phyloP scores from a whole-genome alignment of 768 basidiomycete genomes.

The Macrocybe gigantea region DNA sequence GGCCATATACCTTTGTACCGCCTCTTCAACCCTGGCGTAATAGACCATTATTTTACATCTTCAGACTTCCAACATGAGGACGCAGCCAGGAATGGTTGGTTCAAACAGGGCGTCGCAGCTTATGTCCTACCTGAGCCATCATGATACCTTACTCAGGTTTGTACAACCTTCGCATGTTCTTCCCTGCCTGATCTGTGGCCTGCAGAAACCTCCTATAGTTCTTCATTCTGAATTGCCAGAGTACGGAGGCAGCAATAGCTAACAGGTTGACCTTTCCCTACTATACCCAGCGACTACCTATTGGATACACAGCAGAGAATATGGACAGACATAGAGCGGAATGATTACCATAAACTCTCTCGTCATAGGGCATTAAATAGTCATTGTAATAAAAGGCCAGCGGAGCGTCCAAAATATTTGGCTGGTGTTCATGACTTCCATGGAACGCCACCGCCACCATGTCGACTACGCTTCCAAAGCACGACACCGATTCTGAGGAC shows the following conservation, averaged over 20 bases:
- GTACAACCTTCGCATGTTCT: neutral
- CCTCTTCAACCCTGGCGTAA: constrained; percentile 10
- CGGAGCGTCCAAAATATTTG: no score
- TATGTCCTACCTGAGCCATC: constrained; percentile 7
- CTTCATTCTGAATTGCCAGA: no score
- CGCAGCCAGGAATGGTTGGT: constrained; percentile 17
- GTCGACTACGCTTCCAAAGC: constrained; percentile 3
- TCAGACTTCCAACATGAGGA: constrained; percentile 14
- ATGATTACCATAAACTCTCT: no score
- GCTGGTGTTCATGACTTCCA: no score
- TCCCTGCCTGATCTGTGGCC: neutral
- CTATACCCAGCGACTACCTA: no score
- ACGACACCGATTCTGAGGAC: constrained; percentile 56
- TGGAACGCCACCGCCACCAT: constrained; percentile 1
- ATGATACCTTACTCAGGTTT: neutral
- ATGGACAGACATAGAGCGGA: no score
- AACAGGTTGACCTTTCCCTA: no score
- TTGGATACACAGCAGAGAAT: no score
- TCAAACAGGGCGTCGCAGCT: constrained; percentile 11
- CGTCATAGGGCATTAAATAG: no score
- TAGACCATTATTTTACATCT: constrained; percentile 17
- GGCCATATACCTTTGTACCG: constrained; percentile 14
- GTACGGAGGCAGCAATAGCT: no score
- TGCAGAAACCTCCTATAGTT: no score
- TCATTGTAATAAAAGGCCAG: no score